Evolutionary conservation across 495 filamentous ascomycete genomes (phyloP).

Genomic region (Neurospora sp.): DNA sequence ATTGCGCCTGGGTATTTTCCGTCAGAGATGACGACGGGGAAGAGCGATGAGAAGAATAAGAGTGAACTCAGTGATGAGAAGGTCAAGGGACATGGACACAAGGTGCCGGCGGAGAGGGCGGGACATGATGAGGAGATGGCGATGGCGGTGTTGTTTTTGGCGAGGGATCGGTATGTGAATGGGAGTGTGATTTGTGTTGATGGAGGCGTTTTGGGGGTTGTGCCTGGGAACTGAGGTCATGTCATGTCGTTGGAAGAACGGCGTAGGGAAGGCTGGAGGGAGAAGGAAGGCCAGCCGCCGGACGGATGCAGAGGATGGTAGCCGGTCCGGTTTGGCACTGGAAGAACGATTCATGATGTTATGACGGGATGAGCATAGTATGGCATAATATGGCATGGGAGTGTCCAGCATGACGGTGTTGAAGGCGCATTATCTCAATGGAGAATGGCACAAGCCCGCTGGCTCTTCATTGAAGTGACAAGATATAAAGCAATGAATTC

Average conservation of each 20-base stretch:
- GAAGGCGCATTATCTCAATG: no score
- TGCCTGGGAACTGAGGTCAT: conserved; percentile 18
- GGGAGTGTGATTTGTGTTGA: conserved; percentile 52
- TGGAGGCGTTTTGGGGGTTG: conserved; percentile 39
- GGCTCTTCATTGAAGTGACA: no score
- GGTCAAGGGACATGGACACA: conserved; percentile 43
- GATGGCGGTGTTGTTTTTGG: conserved; percentile 44
- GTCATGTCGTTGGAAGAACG: neutral
- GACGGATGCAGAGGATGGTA: no score
- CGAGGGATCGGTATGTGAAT: conserved; percentile 51
- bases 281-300: no score
- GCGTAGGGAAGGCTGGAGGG: neutral
- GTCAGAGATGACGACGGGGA: conserved; percentile 34
- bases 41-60: conserved; percentile 29
- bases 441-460: no score
- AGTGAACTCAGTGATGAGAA: conserved; percentile 37
- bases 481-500: no score
- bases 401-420: no score
- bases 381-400: no score
- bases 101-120: conserved; percentile 37
- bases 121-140: conserved; percentile 51
- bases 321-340: no score
- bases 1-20: conserved; percentile 56
- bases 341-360: neutral
- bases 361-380: neutral